Base-by-base conservation (phyloP, 2,329 filamentous ascomycete species). In the Aspergillus bombycis region DNA sequence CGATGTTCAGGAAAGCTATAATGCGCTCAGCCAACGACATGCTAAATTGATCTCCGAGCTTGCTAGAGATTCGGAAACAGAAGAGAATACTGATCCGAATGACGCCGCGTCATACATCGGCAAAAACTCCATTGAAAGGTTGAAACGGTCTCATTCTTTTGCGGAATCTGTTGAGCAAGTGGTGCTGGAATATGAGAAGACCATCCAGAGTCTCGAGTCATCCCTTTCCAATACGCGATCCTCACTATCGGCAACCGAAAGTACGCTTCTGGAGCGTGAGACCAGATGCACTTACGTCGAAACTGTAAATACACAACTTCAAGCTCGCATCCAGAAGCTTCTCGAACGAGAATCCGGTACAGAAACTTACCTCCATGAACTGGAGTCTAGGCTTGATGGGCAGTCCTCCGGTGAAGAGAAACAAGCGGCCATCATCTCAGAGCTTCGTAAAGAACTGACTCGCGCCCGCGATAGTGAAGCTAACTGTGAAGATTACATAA, bases 101-200 rank as follows among this genome's bases (percentile, higher is more conserved):
- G 78, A 80, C 21, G 65, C 75, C n/a, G 70, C 76, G 14, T 88
- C 89, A 48, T 86, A 89, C 58, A 85, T 88, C 14, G 82, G 89
- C 19, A 92, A 89, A 60, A 93, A 94, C 74, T 92, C 93, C 0
- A 90, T 93, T 28, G 94, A 97, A 75, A 87, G 95, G 59, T 81
- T 98, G 67, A 96, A 97, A 75, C 89, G 95, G 46, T 99, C 96
- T 21, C 97, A 96, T 75, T 96, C 92, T 0, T 98, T 99, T 75
- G 94, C 94, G 1, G 91, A 96, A 75, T 94, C 94, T 32, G 94
- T 99, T 23, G 95, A 99, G 73, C 92, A 96, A 74, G 93, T 99
- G 26, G 93, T 99, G 3, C 82, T 98, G 56, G 95, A 99, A 79
- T 99, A 99, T 75, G 96, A 99, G 77, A 98, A 96, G 84, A 99